phyloP scores from a whole-genome alignment of 164 flowering plant genomes.

The Warburgia ugandensis region DNA sequence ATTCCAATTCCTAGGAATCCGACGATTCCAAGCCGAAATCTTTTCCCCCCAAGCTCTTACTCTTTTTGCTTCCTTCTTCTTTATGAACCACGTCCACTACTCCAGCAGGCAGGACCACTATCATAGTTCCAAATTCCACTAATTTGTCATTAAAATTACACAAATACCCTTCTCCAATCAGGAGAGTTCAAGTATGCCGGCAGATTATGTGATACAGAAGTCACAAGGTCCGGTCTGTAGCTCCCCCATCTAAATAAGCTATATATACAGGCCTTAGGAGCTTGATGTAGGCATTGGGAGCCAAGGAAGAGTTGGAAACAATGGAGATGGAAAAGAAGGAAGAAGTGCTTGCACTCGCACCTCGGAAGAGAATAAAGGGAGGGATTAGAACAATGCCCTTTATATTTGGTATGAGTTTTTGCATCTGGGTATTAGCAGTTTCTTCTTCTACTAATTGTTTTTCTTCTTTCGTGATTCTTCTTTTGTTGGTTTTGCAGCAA shows the following conservation, averaged over 20 bases:
- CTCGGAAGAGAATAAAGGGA: slow-evolving; percentile 31
- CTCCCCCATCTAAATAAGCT: background rate
- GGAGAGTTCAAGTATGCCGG: background rate
- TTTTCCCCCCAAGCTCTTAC: background rate
- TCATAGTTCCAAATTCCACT: background rate
- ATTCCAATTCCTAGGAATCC: background rate
- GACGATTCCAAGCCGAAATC: background rate
- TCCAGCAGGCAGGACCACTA: background rate
- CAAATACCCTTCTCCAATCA: background rate
- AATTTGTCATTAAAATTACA: background rate
- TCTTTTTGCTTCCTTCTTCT: background rate
- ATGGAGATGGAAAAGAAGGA: background rate
- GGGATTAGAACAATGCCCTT: slow-evolving; percentile 77
- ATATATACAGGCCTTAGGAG: background rate
- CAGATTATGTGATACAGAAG: background rate
- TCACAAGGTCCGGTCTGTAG: background rate
- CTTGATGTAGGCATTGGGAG: background rate
- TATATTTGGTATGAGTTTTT: slow-evolving; percentile 50
- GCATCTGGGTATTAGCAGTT: too few relatives aligned
- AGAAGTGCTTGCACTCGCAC: slow-evolving; percentile 1
- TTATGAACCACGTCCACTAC: too few relatives aligned
- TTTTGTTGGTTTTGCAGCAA: slow-evolving; percentile 42
- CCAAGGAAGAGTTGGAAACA: background rate
- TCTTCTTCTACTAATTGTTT: too few relatives aligned
- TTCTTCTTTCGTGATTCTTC: too few relatives aligned